phyloP scores from a whole-genome alignment of 2,329 filamentous ascomycete species.

The Verticillium nonalfalfae region DNA sequence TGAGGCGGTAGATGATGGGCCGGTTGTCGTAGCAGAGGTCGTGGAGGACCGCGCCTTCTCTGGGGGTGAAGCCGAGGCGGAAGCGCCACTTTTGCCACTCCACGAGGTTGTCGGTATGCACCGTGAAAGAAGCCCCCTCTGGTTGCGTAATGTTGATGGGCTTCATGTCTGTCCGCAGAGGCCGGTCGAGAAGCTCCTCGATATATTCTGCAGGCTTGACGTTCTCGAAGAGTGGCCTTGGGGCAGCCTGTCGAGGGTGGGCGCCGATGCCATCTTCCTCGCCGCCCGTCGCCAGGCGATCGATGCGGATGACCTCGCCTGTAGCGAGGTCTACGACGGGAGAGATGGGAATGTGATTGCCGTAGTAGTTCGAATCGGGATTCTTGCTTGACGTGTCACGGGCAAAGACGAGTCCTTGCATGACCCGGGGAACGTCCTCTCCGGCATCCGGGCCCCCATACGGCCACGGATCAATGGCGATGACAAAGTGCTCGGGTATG shows the following conservation, averaged over 20 bases:
- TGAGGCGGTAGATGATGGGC: conserved; percentile 60
- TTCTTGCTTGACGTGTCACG: conserved; percentile 33
- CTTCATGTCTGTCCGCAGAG: conserved; percentile 49
- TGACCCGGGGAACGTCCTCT: conserved; percentile 32
- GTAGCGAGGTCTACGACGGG: conserved; percentile 52
- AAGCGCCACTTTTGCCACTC: conserved; percentile 66
- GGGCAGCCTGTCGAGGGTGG: conserved; percentile 24
- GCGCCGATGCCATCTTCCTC: conserved; percentile 36
- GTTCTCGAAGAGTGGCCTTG: conserved; percentile 38
- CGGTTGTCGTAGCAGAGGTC: conserved; percentile 62
- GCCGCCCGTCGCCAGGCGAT: conserved; percentile 46
- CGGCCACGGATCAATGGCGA: conserved; percentile 56
- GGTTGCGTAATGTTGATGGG: conserved; percentile 67
- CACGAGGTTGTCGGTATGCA: conserved; percentile 41
- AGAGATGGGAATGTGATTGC: conserved; percentile 53
- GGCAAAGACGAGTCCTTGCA: conserved; percentile 46
- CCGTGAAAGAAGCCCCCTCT: conserved; percentile 60
- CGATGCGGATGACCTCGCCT: conserved; percentile 49
- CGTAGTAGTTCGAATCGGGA: conserved; percentile 55
- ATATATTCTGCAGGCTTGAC: conserved; percentile 36
- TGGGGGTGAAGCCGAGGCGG: conserved; percentile 61
- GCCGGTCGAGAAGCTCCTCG: conserved; percentile 41
- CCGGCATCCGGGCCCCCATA: conserved; percentile 44
- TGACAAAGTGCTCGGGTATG: conserved; percentile 35
- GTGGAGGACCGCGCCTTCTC: conserved; percentile 66